These are phyloP conservation scores for Chlorella sp. DNA, from an alignment of 139 green algal species.

Conservation along the genomic window DNA sequence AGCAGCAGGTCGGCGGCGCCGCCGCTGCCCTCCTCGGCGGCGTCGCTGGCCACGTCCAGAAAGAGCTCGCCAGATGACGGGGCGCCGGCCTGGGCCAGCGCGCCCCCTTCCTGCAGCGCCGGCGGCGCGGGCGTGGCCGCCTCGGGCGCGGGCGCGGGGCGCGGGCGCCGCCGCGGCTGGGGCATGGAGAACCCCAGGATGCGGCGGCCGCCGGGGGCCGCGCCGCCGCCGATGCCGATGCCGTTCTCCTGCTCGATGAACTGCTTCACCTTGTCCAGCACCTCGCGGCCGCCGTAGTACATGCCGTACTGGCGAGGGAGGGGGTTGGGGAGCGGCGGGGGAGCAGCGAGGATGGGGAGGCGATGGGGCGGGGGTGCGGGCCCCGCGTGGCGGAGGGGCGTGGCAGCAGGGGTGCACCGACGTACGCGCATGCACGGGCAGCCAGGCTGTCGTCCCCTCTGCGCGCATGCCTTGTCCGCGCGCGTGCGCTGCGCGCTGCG, in stretches of 20 bases:
- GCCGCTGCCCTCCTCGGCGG: background rate
- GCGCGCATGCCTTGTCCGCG: background rate
- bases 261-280: slow-evolving; percentile 32
- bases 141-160: background rate
- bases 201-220: background rate
- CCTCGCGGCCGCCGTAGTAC: slow-evolving; percentile 39
- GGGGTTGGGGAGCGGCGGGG: too few relatives aligned
- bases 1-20: background rate
- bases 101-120: background rate
- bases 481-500: background rate
- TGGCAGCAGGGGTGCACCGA: background rate
- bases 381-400: background rate
- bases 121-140: background rate
- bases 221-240: background rate
- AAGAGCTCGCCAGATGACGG: background rate
- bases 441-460: background rate
- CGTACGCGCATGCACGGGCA: background rate
- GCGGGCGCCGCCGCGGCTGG: background rate
- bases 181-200: background rate
- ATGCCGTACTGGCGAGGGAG: too few relatives aligned
- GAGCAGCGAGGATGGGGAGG: background rate
- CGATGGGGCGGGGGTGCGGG: background rate
- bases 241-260: slow-evolving; percentile 9
- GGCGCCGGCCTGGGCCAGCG: background rate
- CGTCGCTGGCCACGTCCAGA: background rate